Evolutionary conservation across 1,284 basidiomycete genomes (phyloP), one percentile per base, ranked within the genome.

Genomic region (Sporisorium sorghi): DNA sequence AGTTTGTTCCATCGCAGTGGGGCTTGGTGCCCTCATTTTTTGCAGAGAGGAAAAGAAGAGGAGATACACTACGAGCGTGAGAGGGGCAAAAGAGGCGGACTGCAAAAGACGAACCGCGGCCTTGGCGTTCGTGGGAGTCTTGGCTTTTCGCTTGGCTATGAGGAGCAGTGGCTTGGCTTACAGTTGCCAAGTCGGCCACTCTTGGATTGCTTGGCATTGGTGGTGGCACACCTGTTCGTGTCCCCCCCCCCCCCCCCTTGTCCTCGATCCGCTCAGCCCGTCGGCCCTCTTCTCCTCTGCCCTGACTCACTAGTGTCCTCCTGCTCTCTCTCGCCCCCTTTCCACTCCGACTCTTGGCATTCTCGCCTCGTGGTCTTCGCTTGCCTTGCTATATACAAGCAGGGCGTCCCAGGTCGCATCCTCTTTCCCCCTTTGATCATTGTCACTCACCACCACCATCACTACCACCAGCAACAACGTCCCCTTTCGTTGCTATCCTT

Each of bases 301-400:
- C 9, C 28, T n/a, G n/a, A n/a, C 28, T 30, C 28, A n/a, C 28
- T 30, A 5, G 5, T 30, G 37, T 19, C 8, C 37, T 40, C 37
- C 3, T 40, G 8, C 37, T 6, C 9, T 10, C 37, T n/a, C 12
- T 43, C 51, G 14, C 26, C 21, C 15, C 33, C n/a, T 28, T 51
- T 28, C 37, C 24, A 26, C 40, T 44, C 39, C 50, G 48, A 37
- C 43, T 58, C 62, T 71, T 71, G 68, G 68, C 68, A 58, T 51
- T 47, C 54, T 15, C 19, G 40, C 68, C 68, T 71, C 68, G 62
- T 65, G 62, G 61, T 61, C 28, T 4, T 2, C 46, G 30, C 35
- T 39, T 52, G 33, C 21, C 35, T 37, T 60, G 49, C 37, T 70
- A 70, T 70, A 70, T 70, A 63, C 44, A 19, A 15, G 12, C 6